Evolutionary conservation across 2,329 filamentous ascomycete genomes (phyloP).

Genomic region (Dryadomyces sulphureus): DNA sequence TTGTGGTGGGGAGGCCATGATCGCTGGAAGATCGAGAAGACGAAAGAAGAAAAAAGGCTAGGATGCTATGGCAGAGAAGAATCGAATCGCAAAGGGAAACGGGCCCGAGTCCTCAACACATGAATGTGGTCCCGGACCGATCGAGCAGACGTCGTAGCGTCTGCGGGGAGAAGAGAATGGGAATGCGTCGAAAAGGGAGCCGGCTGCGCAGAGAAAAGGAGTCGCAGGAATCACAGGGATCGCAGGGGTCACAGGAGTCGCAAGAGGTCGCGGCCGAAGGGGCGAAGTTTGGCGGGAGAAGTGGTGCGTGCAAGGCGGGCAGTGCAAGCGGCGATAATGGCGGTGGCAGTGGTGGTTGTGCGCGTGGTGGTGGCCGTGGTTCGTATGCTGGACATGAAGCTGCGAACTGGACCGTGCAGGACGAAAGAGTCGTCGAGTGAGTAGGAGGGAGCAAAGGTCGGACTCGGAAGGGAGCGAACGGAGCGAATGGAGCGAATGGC

Average conservation of each 20-base stretch:
- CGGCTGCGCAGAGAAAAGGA: no score
- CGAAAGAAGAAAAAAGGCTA: no score
- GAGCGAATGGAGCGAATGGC: neutral
- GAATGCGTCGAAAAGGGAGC: neutral
- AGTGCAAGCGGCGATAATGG: neutral
- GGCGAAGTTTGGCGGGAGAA: no score
- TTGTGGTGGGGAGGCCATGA: constrained; percentile 3
- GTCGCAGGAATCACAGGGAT: neutral
- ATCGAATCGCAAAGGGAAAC: neutral
- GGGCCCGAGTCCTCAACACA: neutral
- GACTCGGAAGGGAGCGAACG: neutral
- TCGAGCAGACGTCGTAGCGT: neutral
- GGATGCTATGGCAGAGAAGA: no score
- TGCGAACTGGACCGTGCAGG: neutral
- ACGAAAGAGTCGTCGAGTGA: neutral
- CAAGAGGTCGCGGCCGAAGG: no score
- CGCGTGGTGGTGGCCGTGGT: neutral
- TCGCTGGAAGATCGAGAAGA: neutral
- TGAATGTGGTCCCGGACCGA: neutral
- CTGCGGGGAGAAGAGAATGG: neutral
- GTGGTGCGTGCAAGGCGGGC: neutral
- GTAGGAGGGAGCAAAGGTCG: neutral
- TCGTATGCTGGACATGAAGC: neutral
- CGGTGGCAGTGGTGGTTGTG: neutral
- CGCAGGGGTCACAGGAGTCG: no score